phyloP scores from a whole-genome alignment of 75 land plant species.

The Sequoiadendron giganteum region DNA sequence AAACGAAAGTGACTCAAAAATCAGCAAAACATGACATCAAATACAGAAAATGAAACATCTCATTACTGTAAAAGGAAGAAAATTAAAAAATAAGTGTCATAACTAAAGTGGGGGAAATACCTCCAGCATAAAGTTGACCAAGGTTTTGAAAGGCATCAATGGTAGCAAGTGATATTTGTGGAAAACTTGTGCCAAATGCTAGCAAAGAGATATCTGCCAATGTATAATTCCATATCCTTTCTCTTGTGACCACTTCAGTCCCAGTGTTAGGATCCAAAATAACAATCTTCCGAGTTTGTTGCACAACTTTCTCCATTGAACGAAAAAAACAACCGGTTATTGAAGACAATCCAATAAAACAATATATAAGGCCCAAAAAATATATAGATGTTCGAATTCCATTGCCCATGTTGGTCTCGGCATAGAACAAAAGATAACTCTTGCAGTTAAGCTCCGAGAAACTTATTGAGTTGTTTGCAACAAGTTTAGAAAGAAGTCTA shows the following conservation, averaged over 20 bases:
- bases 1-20: neutral
- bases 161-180: slow-evolving; percentile 81
- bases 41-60: neutral
- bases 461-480: neutral
- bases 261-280: slow-evolving; percentile 49
- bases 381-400: slow-evolving; percentile 49
- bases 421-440: slow-evolving; percentile 45
- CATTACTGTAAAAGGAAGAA: neutral
- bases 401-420: slow-evolving; percentile 40
- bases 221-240: slow-evolving; percentile 78
- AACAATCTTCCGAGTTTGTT: slow-evolving; percentile 49
- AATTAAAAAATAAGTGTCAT: neutral
- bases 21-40: neutral
- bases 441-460: slow-evolving; percentile 33
- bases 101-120: slow-evolving; percentile 18
- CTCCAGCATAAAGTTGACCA: slow-evolving; percentile 60
- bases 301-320: slow-evolving; percentile 83
- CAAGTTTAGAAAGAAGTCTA: neutral
- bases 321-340: slow-evolving; percentile 73
- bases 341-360: slow-evolving; percentile 83
- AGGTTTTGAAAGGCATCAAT: slow-evolving; percentile 78
- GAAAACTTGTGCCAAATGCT: slow-evolving; percentile 92
- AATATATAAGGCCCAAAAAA: slow-evolving; percentile 58
- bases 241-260: slow-evolving; percentile 31
- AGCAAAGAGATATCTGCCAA: slow-evolving; percentile 77